phyloP scores from a whole-genome alignment of 257 asterid genomes.

The Solanum neorickii region DNA sequence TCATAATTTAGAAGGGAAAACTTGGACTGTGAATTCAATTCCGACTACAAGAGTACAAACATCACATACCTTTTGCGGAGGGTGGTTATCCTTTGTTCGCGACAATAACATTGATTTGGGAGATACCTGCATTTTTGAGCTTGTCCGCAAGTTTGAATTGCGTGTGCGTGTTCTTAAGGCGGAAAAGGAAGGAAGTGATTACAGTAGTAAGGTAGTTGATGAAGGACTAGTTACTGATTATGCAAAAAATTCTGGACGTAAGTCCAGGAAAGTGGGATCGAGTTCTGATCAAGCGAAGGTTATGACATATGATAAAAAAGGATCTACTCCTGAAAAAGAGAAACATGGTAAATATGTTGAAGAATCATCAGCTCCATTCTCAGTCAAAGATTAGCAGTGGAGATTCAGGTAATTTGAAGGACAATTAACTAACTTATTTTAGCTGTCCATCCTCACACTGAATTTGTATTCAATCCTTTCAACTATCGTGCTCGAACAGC shows the following conservation, averaged over 20 bases:
- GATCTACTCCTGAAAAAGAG: constrained; percentile 4
- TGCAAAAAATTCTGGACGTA: constrained; percentile 35
- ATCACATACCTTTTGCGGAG: constrained; percentile 92
- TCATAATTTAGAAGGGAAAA: constrained; percentile 60
- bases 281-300: constrained; percentile 10
- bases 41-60: constrained; percentile 84
- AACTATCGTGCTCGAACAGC: constrained; percentile 22
- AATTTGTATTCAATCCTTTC: neutral
- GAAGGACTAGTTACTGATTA: constrained; percentile 23
- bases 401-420: constrained; percentile 36
- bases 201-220: constrained; percentile 26
- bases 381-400: constrained; percentile 16
- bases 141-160: constrained; percentile 51
- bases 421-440: neutral
- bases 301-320: constrained; percentile 2
- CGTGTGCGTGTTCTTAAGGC: constrained; percentile 67
- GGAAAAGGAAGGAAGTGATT: constrained; percentile 44
- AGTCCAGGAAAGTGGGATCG: constrained; percentile 30
- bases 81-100: constrained; percentile 90
- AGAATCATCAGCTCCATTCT: constrained; percentile 18
- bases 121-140: constrained; percentile 88
- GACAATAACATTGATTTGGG: constrained; percentile 61
- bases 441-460: neutral
- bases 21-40: constrained; percentile 81
- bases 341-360: neutral